phyloP scores from a whole-genome alignment of 1,284 basidiomycete species.

The Puccinia horiana region DNA sequence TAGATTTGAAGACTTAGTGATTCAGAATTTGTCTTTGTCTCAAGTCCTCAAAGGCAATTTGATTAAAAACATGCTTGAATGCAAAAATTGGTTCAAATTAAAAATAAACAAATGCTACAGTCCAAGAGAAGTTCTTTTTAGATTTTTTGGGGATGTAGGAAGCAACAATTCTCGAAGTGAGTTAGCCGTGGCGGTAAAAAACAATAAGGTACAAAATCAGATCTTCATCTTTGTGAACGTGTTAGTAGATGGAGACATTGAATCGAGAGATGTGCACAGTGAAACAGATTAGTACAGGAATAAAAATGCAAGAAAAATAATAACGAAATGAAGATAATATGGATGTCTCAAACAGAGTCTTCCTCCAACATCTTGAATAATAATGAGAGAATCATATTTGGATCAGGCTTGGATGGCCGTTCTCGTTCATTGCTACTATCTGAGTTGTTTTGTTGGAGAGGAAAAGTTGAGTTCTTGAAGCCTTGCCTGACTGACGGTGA shows the following conservation, averaged over 20 bases:
- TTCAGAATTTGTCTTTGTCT: too few relatives aligned
- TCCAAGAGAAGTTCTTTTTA: not conserved
- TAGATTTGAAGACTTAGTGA: too few relatives aligned
- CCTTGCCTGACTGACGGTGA: not conserved
- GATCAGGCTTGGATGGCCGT: not conserved
- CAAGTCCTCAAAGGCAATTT: too few relatives aligned
- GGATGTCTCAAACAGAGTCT: not conserved
- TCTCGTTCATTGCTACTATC: not conserved
- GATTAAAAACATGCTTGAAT: too few relatives aligned
- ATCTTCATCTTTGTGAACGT: not conserved
- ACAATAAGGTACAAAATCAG: not conserved
- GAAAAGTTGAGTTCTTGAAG: not conserved
- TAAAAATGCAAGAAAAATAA: not conserved
- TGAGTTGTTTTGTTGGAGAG: not conserved
- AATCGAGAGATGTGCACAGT: too few relatives aligned
- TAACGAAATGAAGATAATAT: not conserved
- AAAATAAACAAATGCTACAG: not conserved
- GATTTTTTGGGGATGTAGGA: not conserved
- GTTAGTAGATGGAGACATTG: not conserved
- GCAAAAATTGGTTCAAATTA: too few relatives aligned
- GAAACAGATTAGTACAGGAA: too few relatives aligned
- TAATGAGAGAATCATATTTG: not conserved
- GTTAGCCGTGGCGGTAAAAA: not conserved
- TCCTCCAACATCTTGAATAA: slow-evolving; percentile 17
- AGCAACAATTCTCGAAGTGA: not conserved